A percentile compares a stretch with the other conserved stretches of the same genome.
These are phyloP conservation scores for Cadophora malorum DNA, from an alignment of 2,329 filamentous ascomycete genomes.

Conservation along the genomic window DNA sequence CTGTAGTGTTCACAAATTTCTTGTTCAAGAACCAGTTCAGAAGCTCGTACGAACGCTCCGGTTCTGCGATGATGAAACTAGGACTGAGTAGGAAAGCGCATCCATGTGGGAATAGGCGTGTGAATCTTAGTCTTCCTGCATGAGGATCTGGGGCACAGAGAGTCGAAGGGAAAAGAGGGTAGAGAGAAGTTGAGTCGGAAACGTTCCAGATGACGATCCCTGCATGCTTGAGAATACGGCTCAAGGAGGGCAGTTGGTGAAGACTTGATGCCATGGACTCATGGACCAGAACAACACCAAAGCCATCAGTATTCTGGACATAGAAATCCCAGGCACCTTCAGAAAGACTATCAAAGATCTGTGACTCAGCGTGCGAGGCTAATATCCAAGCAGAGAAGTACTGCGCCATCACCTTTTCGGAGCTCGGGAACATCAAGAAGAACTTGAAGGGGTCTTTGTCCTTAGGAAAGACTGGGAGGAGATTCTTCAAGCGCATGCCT, in stretches of 20 bases:
- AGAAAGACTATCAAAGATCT: slow-evolving; percentile 50
- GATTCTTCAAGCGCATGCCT: slow-evolving; percentile 32
- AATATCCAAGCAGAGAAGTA: slow-evolving; percentile 56
- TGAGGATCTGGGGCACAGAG: slow-evolving; percentile 26
- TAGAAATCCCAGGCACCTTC: slow-evolving; percentile 58
- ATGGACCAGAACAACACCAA: slow-evolving; percentile 41
- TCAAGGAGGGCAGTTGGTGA: slow-evolving; percentile 34
- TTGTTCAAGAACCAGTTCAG: slow-evolving; percentile 50
- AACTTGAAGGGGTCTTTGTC: slow-evolving; percentile 45
- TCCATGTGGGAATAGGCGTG: slow-evolving; percentile 53
- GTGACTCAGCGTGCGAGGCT: slow-evolving; percentile 49
- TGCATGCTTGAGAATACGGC: slow-evolving; percentile 12
- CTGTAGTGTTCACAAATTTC: slow-evolving; percentile 26
- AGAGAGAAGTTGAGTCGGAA: slow-evolving; percentile 32
- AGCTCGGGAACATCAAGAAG: slow-evolving; percentile 57
- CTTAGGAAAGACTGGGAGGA: slow-evolving; percentile 29
- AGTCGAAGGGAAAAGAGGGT: slow-evolving; percentile 43
- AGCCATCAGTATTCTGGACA: slow-evolving; percentile 36
- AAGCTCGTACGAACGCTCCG: slow-evolving; percentile 48
- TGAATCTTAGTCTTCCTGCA: slow-evolving; percentile 48
- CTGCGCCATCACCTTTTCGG: slow-evolving; percentile 45
- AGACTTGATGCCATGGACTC: slow-evolving; percentile 35
- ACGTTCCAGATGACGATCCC: slow-evolving; percentile 39
- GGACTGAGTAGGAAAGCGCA: slow-evolving; percentile 56
- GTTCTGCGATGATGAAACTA: slow-evolving; percentile 56